Evolutionary conservation across 441 rosid species (phyloP).

Genomic region (Syzygium syzygioides): DNA sequence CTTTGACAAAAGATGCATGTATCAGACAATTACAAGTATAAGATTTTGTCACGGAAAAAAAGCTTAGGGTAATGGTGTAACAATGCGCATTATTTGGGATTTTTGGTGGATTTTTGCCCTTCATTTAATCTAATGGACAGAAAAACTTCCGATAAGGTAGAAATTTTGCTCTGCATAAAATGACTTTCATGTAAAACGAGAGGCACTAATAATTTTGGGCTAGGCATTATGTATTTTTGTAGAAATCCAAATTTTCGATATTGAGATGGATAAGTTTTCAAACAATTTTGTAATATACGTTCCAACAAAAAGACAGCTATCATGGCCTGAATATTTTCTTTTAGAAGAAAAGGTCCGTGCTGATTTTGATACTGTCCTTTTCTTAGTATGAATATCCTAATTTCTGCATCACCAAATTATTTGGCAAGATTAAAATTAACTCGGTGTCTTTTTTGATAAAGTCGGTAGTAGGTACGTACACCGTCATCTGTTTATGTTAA

Average conservation of each 20-base stretch:
- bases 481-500: background rate
- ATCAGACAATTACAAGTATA: no score
- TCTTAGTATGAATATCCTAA: background rate
- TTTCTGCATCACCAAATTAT: background rate
- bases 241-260: background rate
- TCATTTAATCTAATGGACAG: background rate
- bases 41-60: no score
- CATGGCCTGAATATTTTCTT: background rate
- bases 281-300: fast-evolving
- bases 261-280: background rate
- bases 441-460: background rate
- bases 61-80: no score
- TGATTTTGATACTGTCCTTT: background rate
- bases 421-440: background rate
- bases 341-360: background rate
- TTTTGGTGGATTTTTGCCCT: no score
- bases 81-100: no score
- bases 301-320: background rate
- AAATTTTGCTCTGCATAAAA: background rate
- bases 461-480: background rate
- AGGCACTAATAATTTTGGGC: no score
- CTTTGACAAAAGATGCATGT: no score
- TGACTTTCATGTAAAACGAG: no score
- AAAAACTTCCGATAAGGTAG: background rate
- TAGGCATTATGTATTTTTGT: no score